These are phyloP conservation scores for Karstenula rhodostoma DNA, from an alignment of 2,329 filamentous ascomycete genomes.

Conservation along the genomic window DNA sequence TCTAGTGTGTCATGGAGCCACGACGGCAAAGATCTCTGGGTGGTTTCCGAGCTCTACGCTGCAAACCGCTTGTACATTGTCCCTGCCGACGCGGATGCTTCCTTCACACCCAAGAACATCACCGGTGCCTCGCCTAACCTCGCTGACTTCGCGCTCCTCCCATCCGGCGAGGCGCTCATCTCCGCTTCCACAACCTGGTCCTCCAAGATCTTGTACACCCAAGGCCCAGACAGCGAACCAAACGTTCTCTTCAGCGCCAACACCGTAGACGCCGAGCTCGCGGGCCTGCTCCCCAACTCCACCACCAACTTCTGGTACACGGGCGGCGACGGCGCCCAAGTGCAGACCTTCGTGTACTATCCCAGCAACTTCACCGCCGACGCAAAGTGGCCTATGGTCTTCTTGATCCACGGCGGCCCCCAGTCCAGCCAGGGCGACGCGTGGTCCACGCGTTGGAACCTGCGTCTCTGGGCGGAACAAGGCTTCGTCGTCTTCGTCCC, in stretches of 20 bases:
- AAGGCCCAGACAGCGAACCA: conserved; percentile 41
- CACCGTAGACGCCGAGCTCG: conserved; percentile 69
- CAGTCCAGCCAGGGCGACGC: conserved; percentile 76
- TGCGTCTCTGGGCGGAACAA: conserved; percentile 83
- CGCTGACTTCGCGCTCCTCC: conserved; percentile 60
- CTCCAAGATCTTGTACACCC: conserved; percentile 43
- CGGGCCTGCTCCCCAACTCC: conserved; percentile 70
- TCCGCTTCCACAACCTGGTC: conserved; percentile 44
- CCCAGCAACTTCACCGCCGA: conserved; percentile 69
- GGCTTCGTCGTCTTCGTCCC: conserved; percentile 83
- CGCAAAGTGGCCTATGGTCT: conserved; percentile 79
- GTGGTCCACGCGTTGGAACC: conserved; percentile 87
- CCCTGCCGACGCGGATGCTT: conserved; percentile 64
- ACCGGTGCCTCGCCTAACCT: conserved; percentile 52
- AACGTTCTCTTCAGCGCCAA: conserved; percentile 65
- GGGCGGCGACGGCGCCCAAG: conserved; percentile 64
- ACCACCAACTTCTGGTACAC: conserved; percentile 74
- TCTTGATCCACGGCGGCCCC: conserved; percentile 84
- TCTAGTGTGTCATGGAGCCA: conserved; percentile 39
- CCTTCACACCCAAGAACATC: conserved; percentile 53
- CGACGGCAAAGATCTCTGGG: conserved; percentile 42
- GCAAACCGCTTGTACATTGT: conserved; percentile 64
- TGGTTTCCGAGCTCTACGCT: conserved; percentile 43
- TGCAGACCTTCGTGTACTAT: conserved; percentile 73
- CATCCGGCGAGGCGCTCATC: conserved; percentile 63